Conservation (phyloP, 306 rosid genomes). For the Rosa chinensis region DNA sequence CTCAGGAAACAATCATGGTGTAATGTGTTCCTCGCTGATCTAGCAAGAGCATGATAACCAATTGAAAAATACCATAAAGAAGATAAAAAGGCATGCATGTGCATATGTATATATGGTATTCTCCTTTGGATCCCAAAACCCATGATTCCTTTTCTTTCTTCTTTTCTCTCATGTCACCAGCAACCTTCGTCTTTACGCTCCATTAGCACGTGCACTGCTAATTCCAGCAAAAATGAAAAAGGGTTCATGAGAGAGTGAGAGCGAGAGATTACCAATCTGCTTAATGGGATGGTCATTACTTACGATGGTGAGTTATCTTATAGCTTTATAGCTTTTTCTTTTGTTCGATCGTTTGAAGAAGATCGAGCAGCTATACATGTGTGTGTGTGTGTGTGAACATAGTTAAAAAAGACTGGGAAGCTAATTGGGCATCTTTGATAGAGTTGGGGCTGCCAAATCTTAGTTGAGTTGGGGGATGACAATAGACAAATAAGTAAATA, state of each 20-base stretch:
- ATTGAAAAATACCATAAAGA: not conserved
- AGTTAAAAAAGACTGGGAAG: no score
- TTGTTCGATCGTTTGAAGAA: no score
- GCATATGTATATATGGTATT: conserved; percentile 8
- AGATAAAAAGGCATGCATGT: conserved; percentile 14
- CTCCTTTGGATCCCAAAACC: conserved; percentile 41
- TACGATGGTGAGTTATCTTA: no score
- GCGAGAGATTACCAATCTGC: no score
- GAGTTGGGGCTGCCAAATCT: no score
- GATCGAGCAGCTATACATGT: no score
- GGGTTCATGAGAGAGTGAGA: not conserved
- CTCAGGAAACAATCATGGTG: conserved; percentile 34
- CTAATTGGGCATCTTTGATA: no score
- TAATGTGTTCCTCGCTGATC: conserved; percentile 18
- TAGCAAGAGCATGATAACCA: conserved; percentile 21
- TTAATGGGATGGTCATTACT: no score
- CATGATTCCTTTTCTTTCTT: conserved; percentile 27
- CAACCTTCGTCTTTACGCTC: conserved; percentile 50
- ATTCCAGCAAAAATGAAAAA: not conserved
- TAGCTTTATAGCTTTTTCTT: no score
- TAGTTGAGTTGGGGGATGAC: no score
- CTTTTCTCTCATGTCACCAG: conserved; percentile 20
- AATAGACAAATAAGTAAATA: no score
- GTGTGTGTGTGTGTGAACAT: no score
- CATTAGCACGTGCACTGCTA: conserved; percentile 46